Conservation (phyloP, 2,329 filamentous ascomycete genomes). For the Trichoderma citrinoviride region DNA sequence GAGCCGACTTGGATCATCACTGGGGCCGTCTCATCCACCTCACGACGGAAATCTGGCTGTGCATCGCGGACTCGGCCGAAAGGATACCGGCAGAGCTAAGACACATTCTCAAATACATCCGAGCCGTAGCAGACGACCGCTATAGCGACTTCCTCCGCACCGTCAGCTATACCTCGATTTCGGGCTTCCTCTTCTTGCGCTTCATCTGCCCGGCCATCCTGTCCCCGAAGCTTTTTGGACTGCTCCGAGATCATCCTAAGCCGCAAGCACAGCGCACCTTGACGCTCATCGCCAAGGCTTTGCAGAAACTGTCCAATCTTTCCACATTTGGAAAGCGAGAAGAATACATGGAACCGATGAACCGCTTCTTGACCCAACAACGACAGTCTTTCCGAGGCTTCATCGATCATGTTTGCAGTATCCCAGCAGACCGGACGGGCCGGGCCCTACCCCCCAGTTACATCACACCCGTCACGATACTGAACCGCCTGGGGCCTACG, state of each 20-base stretch:
- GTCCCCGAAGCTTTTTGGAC: slow-evolving; percentile 88
- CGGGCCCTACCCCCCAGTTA: slow-evolving; percentile 76
- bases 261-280: slow-evolving; percentile 81
- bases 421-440: slow-evolving; percentile 67
- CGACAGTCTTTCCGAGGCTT: slow-evolving; percentile 80
- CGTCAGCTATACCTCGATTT: slow-evolving; percentile 90
- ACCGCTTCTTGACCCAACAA: slow-evolving; percentile 74
- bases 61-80: slow-evolving; percentile 70
- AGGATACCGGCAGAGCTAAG: slow-evolving; percentile 79
- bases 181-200: slow-evolving; percentile 87
- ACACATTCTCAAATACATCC: slow-evolving; percentile 84
- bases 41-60: slow-evolving; percentile 82
- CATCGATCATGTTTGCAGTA: slow-evolving; percentile 80
- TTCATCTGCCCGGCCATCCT: slow-evolving; percentile 97
- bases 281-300: slow-evolving; percentile 86
- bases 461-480: slow-evolving; percentile 86
- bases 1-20: slow-evolving; percentile 75
- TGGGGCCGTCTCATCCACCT: slow-evolving; percentile 74
- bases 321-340: slow-evolving; percentile 92
- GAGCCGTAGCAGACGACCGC: slow-evolving; percentile 87
- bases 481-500: slow-evolving; percentile 73
- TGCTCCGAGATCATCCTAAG: slow-evolving; percentile 78
- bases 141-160: slow-evolving; percentile 90
- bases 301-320: slow-evolving; percentile 88
- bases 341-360: slow-evolving; percentile 99